Percentiles rank a stretch among this genome's conserved stretches.
These are phyloP conservation scores for Suhomyces terraborum DNA, from an alignment of 1,139 yeast genomes.

Conservation along the genomic window DNA sequence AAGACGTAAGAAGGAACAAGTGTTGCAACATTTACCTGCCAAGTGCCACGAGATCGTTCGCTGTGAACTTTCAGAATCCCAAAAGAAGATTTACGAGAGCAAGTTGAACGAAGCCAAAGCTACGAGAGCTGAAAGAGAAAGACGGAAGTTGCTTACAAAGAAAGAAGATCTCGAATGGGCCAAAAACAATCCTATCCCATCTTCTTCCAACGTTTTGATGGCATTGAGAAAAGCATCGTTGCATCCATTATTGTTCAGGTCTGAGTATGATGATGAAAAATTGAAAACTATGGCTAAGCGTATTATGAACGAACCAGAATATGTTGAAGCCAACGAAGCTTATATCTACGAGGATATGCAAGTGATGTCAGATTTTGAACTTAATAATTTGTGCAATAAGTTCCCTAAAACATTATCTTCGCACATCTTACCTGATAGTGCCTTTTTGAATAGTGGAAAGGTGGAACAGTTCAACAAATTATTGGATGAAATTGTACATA, in stretches of 20 bases:
- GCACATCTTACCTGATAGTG: constrained; percentile 55
- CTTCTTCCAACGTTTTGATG: constrained; percentile 64
- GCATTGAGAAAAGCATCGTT: constrained; percentile 70
- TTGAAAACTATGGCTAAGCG: constrained; percentile 69
- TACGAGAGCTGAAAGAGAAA: constrained; percentile 52
- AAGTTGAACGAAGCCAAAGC: constrained; percentile 52
- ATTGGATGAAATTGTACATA: constrained; percentile 56
- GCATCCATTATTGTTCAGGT: constrained; percentile 74
- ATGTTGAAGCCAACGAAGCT: constrained; percentile 68
- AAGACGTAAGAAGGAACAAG: constrained; percentile 90
- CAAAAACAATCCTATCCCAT: constrained; percentile 37
- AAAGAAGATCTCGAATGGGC: constrained; percentile 39
- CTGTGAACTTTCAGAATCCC: constrained; percentile 64
- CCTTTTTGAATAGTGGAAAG: constrained; percentile 80
- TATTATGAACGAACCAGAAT: constrained; percentile 80
- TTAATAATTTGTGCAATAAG: constrained; percentile 69
- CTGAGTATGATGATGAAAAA: constrained; percentile 53
- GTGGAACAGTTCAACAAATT: constrained; percentile 56
- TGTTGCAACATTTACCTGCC: constrained; percentile 80
- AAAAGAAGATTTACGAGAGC: constrained; percentile 59
- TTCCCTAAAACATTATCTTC: constrained; percentile 66
- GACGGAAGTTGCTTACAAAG: constrained; percentile 45
- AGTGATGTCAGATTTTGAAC: constrained; percentile 92
- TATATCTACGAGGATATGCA: constrained; percentile 91
- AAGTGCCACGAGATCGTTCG: constrained; percentile 64